Base-by-base conservation (phyloP, 805 yeast genomes). In the Sugiyamaella floridensis region DNA sequence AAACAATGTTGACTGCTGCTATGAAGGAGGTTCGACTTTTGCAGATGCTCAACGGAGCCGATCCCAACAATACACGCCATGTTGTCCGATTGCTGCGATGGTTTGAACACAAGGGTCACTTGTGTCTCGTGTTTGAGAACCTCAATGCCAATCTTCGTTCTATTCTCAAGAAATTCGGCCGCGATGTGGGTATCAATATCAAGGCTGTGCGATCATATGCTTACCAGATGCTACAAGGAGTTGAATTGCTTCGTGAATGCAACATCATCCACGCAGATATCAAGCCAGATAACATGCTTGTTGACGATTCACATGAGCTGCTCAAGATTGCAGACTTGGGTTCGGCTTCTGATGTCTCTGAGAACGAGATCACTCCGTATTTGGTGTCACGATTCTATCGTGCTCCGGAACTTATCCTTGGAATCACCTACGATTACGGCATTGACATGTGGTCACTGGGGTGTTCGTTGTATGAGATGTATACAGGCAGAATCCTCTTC, bases 391-490 rank as follows among this genome's bases (percentile, higher is more conserved):
- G 95, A 47, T 86, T 80, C 60, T 86, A 86, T 63, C 67, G 95
- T 49, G 89, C 93, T 0, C 95, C 95, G 0, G 95, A 86, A 62
- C 83, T 86, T 4, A 69, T 83, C 10, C 51, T 86, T 2, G 93
- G 92, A 1, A 78, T 85, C 10, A 70, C 80, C 34, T 85, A 85
- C 72, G 63, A 57, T 37, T 62, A 55, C 46, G 61, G 95, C 4
- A 88, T 90, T 51, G 97, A 89, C 67, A 88, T 89, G 75, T 89
- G 97, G 97, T 86, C 96, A 10, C 86, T 92, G 28, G 97, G 96
- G 4, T 89, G 97, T 71, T 87, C 90, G 28, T 77, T 89, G 58
- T 95, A 92, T 8, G 97, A 89, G 65, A 85, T 89, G 87, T 87
- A 89, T 66, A 85, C 95, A 8, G 93, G 97, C 22, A 83, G 86